phyloP scores from a whole-genome alignment of 2,329 filamentous ascomycete species.

The Penicillium nordicum region DNA sequence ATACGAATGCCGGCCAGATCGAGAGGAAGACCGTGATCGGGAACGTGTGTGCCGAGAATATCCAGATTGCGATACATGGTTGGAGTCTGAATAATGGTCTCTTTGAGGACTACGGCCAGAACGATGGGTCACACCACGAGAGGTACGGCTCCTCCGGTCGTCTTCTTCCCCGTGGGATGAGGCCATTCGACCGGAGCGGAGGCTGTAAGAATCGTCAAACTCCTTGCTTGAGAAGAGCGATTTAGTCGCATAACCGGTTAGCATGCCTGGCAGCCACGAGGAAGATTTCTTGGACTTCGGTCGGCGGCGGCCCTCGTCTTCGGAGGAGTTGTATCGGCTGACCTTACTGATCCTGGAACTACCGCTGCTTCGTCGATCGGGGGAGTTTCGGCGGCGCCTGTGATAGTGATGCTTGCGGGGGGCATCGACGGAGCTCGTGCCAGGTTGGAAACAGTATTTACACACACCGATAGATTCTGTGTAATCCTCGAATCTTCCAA shows the following conservation, averaged over 20 bases:
- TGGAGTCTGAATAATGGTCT: slow-evolving; percentile 34
- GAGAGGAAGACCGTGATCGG: slow-evolving; percentile 42
- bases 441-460: slow-evolving; percentile 62
- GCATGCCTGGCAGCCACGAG: slow-evolving; percentile 53
- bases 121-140: slow-evolving; percentile 38
- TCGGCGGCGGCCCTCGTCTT: slow-evolving; percentile 47
- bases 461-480: slow-evolving; percentile 65
- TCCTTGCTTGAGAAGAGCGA: slow-evolving; percentile 53
- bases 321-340: slow-evolving; percentile 55
- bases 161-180: slow-evolving; percentile 30
- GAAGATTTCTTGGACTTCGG: slow-evolving; percentile 42
- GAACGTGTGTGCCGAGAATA: slow-evolving; percentile 39
- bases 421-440: slow-evolving; percentile 54
- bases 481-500: slow-evolving; percentile 64
- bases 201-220: slow-evolving; percentile 60
- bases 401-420: slow-evolving; percentile 60
- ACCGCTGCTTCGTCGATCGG: slow-evolving; percentile 43
- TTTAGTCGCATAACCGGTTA: slow-evolving; percentile 56
- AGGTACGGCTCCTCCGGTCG: slow-evolving; percentile 43
- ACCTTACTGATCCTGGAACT: slow-evolving; percentile 55
- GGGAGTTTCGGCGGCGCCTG: slow-evolving; percentile 40
- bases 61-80: slow-evolving; percentile 12
- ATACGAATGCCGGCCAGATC: slow-evolving; percentile 25
- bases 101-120: slow-evolving; percentile 32
- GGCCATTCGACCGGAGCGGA: slow-evolving; percentile 50